Base-by-base conservation (phyloP, 306 rosid genomes). In the Cucurbita moschata region DNA sequence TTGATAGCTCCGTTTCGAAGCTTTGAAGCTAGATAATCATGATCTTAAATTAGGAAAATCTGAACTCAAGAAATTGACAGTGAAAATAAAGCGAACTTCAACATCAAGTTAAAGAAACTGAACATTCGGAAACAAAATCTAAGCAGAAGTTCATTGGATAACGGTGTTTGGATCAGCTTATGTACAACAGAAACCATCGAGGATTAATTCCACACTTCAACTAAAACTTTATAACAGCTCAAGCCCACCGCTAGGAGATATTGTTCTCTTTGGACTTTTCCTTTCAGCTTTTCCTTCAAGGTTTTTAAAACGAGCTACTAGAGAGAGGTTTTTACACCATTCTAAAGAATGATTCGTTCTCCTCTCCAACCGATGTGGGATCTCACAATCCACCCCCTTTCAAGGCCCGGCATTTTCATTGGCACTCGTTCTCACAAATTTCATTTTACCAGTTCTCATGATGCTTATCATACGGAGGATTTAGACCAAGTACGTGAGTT, bases 1-100 rank as follows among this genome's bases (percentile, higher is more conserved):
- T 89, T 35, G 80, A 55, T 77, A 93, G 82, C 71, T 93, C 97
- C 30, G 92, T 79, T 86, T 90, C 97, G 76, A 93, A 93, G 86
- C 98, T 93, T 80, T 84, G 97, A 70, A 93, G 80, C 97, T 93
- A 79, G 53, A 78, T 14, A 50, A 77, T 64, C 49, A 47, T 68
- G 63, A 64, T 55, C 37, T 44, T 49, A 60, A 44, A 74, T 46
- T 74, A 74, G 71, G 58, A 30, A 70, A 70, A 30, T 70, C 8
- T 70, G 59, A 70, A 49, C 74, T 69, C 15, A 0, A 26, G 19
- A 69, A 30, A 15, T 26, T 23, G 74, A 69, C 10, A 49, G 4
- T 26, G 14, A 49, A 69, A 3, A 19, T 49, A 49, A 49, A 69
- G 74, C 4, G 5, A 49, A 49, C 74, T 69, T 52, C 58, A 49